Conservation (phyloP, 306 rosid genomes). For the Rosa rugosa region DNA sequence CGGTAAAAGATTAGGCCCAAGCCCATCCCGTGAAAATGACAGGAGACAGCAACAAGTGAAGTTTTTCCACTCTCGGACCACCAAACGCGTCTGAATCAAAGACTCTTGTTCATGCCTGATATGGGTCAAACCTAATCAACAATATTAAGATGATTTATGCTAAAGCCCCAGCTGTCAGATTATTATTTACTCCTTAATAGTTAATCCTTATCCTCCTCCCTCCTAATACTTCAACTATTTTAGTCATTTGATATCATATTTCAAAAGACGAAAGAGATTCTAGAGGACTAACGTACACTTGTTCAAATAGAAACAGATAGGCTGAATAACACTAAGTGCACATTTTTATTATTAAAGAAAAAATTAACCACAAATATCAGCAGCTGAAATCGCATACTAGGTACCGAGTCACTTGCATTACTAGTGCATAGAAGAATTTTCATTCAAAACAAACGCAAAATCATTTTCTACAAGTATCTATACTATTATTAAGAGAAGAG, state of each 20-base stretch:
- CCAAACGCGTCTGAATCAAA: neutral
- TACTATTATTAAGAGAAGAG: no score
- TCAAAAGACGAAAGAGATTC: no score
- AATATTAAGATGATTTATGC: neutral
- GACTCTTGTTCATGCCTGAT: neutral
- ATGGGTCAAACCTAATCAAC: constrained; percentile 7
- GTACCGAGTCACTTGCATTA: no score
- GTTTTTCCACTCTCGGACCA: neutral
- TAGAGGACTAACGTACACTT: no score
- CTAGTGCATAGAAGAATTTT: no score
- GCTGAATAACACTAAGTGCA: no score
- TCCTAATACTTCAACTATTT: neutral
- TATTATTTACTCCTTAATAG: no score
- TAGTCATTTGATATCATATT: neutral
- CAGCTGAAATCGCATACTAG: no score
- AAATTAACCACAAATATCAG: no score
- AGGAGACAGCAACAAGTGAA: neutral
- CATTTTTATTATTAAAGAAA: no score
- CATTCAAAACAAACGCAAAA: neutral
- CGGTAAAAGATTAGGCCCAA: neutral
- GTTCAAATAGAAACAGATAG: no score
- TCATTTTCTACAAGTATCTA: neutral
- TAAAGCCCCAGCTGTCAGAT: neutral
- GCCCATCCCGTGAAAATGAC: neutral
- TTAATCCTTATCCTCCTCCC: neutral